Evolutionary conservation across 2,329 filamentous ascomycete genomes (phyloP).

Genomic region (Diaporthe ilicicola): DNA sequence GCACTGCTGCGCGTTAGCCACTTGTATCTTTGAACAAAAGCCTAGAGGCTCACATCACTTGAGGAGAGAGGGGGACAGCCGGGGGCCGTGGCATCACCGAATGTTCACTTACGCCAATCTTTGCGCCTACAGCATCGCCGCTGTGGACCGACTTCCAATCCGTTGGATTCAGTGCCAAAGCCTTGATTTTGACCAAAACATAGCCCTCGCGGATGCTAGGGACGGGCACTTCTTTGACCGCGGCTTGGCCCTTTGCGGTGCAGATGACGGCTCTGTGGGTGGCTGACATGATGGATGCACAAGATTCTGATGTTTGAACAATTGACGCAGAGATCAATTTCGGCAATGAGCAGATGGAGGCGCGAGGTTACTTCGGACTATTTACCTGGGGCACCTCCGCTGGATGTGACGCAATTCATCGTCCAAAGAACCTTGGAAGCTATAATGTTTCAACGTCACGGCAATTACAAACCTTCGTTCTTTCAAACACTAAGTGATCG

Average conservation of each 20-base stretch:
- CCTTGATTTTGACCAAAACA: constrained; percentile 28
- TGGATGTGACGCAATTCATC: neutral
- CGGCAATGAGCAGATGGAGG: neutral
- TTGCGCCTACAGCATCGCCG: neutral
- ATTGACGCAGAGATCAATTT: neutral
- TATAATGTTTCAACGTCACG: neutral
- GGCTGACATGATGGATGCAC: constrained; percentile 1
- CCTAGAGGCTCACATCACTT: neutral
- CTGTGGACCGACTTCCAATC: constrained; percentile 26
- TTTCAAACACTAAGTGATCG: no score
- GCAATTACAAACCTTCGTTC: neutral
- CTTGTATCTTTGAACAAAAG: neutral
- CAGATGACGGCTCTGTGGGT: constrained; percentile 24
- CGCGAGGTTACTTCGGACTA: neutral
- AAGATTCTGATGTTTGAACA: no score
- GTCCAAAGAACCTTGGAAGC: neutral
- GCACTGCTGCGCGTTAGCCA: constrained; percentile 36
- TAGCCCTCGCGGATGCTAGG: constrained; percentile 24
- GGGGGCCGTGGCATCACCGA: neutral
- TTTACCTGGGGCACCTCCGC: constrained; percentile 2
- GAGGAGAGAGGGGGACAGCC: neutral
- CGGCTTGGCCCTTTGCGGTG: neutral
- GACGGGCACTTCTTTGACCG: constrained; percentile 18
- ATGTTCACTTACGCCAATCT: constrained; percentile 3
- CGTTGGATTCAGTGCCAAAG: constrained; percentile 25